Evolutionary conservation across 345 rosid genomes (phyloP).

Genomic region (thale cress (Arabidopsis thaliana)): DNA sequence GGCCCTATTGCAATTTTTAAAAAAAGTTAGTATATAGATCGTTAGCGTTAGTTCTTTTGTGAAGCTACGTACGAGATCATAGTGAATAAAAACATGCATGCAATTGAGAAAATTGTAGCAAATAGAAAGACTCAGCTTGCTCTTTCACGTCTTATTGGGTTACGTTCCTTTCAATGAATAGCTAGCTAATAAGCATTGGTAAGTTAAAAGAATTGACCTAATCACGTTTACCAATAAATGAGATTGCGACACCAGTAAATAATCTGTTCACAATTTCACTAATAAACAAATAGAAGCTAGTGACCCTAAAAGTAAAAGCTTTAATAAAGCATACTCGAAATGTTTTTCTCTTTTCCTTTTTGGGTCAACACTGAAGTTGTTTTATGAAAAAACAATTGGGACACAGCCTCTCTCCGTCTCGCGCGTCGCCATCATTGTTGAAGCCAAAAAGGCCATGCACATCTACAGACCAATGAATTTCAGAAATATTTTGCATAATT

Average conservation of each 20-base stretch:
- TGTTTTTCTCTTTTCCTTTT: slow-evolving; percentile 11
- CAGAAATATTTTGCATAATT: not conserved
- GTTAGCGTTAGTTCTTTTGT: slow-evolving; percentile 8
- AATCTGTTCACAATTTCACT: slow-evolving; percentile 1
- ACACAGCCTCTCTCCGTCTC: slow-evolving; percentile 30
- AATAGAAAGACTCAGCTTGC: slow-evolving; percentile 15
- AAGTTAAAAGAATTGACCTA: slow-evolving; percentile 22
- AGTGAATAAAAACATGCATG: slow-evolving; percentile 6
- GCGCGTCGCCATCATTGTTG: slow-evolving; percentile 41
- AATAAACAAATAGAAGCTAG: slow-evolving; percentile 3
- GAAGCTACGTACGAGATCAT: not conserved
- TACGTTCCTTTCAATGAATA: not conserved
- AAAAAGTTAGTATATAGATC: not conserved
- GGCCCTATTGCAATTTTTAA: not conserved
- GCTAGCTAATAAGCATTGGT: not conserved
- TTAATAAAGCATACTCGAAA: slow-evolving; percentile 21
- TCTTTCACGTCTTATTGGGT: slow-evolving; percentile 33
- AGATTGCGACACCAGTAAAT: slow-evolving; percentile 26
- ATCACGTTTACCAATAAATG: slow-evolving; percentile 13
- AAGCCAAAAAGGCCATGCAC: slow-evolving; percentile 43
- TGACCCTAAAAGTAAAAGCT: slow-evolving; percentile 13
- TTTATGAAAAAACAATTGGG: slow-evolving; percentile 35
- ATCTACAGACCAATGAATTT: not conserved
- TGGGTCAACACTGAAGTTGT: slow-evolving; percentile 5
- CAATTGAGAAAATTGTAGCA: not conserved